Evolutionary conservation across 495 filamentous ascomycete genomes (phyloP), one percentile per base, ranked within the genome.

Genomic region (Trichoderma reesei): DNA sequence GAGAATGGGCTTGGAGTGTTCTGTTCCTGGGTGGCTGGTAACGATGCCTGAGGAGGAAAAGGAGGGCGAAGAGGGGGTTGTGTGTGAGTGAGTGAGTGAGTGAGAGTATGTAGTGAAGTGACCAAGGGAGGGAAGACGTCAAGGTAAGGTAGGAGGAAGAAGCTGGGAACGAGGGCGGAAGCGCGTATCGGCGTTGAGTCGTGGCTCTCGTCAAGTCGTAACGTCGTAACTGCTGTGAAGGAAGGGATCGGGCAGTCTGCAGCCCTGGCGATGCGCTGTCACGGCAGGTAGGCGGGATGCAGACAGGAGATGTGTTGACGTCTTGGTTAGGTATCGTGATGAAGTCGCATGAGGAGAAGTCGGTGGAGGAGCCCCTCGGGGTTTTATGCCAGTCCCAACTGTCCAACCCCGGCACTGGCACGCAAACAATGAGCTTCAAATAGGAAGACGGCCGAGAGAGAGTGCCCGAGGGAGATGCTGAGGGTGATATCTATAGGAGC

Each of bases 141-240:
- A 39, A 39, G 37, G 20, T n/a, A 18, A 48, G 14, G 16, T 14
- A 3, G n/a, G n/a, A n/a, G 44, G 26, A 14, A 56, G 11, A 1
- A 9, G 16, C 3, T 3, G 34, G 8, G 34, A 3, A 4, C 26
- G 26, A 11, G 31, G 10, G 51, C 34, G 31, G 51, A 56, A n/a
- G n/a, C n/a, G n/a, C n/a, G n/a, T n/a, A n/a, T n/a, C n/a, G n/a
- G n/a, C n/a, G n/a, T n/a, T n/a, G n/a, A n/a, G n/a, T n/a, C 51
- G 51, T 56, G 51, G 51, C 51, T 33, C 51, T 56, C 51, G 51
- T 56, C 13, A 56, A 33, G 26, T 56, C 51, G 34, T 56, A 34
- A 56, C 31, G 51, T 56, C 51, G 51, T 56, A 56, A 56, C 51
- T 33, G 51, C 51, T 46, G 42, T 46, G 16, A 46, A 46, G 6